A percentile compares a stretch with the other conserved stretches of the same genome.
Conservation (phyloP, 179 eudicot species). For the Heliamphora pulchella region DNA sequence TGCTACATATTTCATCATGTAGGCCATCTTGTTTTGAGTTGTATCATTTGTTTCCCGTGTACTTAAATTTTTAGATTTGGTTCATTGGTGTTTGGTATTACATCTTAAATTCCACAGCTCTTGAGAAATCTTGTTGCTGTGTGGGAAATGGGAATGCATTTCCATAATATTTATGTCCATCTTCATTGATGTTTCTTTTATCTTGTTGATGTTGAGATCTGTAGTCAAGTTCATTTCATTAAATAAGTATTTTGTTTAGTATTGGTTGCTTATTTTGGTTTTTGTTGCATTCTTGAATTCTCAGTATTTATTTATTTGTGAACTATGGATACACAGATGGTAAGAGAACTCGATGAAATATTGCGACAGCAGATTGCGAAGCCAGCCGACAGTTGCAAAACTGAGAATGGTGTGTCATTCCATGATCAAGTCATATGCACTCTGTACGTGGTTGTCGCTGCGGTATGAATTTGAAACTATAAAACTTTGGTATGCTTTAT, state of each 20-base stretch:
- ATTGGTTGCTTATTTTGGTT: background rate
- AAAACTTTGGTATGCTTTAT: background rate
- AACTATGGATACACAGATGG: constrained; percentile 52
- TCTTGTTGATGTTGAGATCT: background rate
- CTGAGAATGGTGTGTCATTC: constrained; percentile 70
- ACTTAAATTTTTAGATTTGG: background rate
- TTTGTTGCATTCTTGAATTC: background rate
- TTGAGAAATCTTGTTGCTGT: constrained; percentile 1
- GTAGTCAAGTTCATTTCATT: background rate
- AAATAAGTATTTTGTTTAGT: background rate
- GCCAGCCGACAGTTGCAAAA: constrained; percentile 86
- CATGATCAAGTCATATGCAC: constrained; percentile 71
- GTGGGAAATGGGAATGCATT: background rate
- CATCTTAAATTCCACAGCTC: background rate
- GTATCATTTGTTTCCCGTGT: background rate
- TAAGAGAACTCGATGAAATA: constrained; percentile 77
- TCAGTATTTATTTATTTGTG: background rate
- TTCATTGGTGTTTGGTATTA: background rate
- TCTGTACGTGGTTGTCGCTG: constrained; percentile 74
- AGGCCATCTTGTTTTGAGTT: constrained; percentile 21
- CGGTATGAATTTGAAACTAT: constrained; percentile 42
- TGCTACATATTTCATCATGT: constrained; percentile 99
- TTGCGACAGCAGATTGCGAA: constrained; percentile 67
- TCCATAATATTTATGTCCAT: background rate
- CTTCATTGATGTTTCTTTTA: background rate